These are phyloP conservation scores for Auricularia sp. DNA, from an alignment of 768 basidiomycete species.

Conservation along the genomic window DNA sequence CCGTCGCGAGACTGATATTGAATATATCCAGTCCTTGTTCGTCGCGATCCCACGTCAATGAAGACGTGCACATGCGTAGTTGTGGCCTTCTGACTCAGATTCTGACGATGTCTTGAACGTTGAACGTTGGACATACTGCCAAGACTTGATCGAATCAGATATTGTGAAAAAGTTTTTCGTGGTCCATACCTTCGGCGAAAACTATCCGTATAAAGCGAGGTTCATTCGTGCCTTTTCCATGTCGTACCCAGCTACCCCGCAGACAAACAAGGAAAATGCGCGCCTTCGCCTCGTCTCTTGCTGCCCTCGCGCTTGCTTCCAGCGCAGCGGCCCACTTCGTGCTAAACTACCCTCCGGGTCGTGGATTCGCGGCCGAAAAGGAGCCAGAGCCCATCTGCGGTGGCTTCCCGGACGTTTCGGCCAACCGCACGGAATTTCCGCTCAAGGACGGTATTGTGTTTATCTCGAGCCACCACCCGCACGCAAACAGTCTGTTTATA, in stretches of 20 bases:
- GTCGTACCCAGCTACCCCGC: too few species aligned
- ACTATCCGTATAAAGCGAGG: too few species aligned
- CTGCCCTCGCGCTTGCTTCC: constrained; percentile 27
- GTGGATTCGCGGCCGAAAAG: constrained; percentile 59
- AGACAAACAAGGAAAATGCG: too few species aligned
- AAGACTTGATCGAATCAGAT: too few species aligned
- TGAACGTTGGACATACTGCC: too few species aligned
- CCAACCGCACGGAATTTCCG: constrained; percentile 61
- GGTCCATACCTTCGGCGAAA: too few species aligned
- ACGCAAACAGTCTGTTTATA: constrained; percentile 43
- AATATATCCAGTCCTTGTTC: constrained; percentile 11
- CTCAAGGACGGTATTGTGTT: constrained; percentile 47
- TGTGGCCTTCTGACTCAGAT: neutral
- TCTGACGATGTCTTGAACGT: neutral
- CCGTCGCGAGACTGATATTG: neutral
- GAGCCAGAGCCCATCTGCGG: constrained; percentile 54
- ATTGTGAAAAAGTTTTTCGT: too few species aligned
- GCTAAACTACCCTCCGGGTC: constrained; percentile 61
- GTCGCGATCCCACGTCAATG: too few species aligned
- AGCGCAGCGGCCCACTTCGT: constrained; percentile 66
- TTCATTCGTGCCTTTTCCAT: too few species aligned
- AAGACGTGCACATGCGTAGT: too few species aligned
- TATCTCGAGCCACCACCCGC: constrained; percentile 55
- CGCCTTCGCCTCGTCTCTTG: constrained; percentile 7
- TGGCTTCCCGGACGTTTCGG: constrained; percentile 48